Conservation (phyloP, 345 rosid species). For the Laguncularia racemosa region DNA sequence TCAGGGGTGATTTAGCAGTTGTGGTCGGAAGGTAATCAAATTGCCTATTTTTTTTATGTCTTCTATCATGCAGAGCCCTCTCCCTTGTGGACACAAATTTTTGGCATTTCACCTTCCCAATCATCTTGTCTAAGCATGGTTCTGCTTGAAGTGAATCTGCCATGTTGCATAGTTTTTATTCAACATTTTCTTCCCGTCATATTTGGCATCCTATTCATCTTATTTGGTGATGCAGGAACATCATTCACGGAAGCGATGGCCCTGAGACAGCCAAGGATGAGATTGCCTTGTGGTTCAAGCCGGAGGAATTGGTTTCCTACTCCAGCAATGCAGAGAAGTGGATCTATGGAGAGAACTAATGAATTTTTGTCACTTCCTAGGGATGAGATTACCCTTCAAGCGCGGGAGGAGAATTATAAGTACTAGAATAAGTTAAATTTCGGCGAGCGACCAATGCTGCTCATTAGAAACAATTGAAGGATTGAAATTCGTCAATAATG, state of each 20-base stretch:
- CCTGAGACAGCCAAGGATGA: slow-evolving; percentile 95
- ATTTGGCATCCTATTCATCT: too few species aligned
- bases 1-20: slow-evolving; percentile 94
- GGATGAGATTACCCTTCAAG: slow-evolving; percentile 16
- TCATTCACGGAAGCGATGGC: slow-evolving; percentile 98
- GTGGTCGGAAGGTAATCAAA: slow-evolving; percentile 76
- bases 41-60: neutral
- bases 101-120: too few species aligned
- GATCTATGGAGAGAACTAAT: slow-evolving; percentile 72
- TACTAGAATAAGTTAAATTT: neutral
- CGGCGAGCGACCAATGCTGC: too few species aligned
- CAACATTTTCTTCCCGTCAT: too few species aligned
- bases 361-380: slow-evolving; percentile 10
- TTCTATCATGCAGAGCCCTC: too few species aligned
- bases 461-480: neutral
- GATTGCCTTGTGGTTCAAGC: slow-evolving; percentile 89
- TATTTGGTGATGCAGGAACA: slow-evolving; percentile 43
- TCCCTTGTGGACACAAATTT: too few species aligned
- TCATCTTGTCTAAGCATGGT: too few species aligned
- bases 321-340: slow-evolving; percentile 83
- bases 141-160: too few species aligned
- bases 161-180: too few species aligned
- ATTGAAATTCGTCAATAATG: slow-evolving; percentile 5
- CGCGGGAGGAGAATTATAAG: slow-evolving; percentile 10
- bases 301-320: slow-evolving; percentile 83